Conservation (phyloP, 371 early-diverging fungal species). For the Conidiobolus incongruus region DNA sequence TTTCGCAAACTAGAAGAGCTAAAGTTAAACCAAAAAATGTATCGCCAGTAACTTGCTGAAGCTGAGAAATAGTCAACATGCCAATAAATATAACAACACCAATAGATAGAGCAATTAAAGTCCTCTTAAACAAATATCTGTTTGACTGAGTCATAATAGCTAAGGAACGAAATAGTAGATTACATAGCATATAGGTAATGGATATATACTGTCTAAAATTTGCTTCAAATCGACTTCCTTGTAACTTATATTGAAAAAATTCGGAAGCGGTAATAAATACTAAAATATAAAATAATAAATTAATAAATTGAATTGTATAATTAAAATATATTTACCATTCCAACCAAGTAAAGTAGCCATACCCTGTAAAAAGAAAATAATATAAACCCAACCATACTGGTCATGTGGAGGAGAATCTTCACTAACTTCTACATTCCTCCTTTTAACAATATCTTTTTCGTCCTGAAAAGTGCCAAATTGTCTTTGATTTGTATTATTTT, state of each 20-base stretch:
- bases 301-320: neutral
- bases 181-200: neutral
- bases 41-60: neutral
- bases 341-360: constrained; percentile 52
- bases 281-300: constrained; percentile 8
- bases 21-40: neutral
- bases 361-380: constrained; percentile 45
- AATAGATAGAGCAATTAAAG: too few species aligned
- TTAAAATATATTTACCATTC: constrained; percentile 27
- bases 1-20: neutral
- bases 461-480: too few species aligned
- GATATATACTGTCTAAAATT: constrained; percentile 45
- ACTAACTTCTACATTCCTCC: too few species aligned
- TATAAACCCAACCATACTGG: constrained; percentile 7
- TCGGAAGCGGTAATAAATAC: constrained; percentile 56
- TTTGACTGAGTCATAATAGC: neutral
- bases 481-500: too few species aligned
- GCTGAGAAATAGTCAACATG: neutral
- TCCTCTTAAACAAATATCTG: neutral
- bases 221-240: constrained; percentile 24
- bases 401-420: too few species aligned
- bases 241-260: constrained; percentile 37
- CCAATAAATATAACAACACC: neutral
- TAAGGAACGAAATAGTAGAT: neutral
- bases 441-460: too few species aligned